Evolutionary conservation across 2,329 filamentous ascomycete species (phyloP).

Genomic region (Fusarium azukiicola): DNA sequence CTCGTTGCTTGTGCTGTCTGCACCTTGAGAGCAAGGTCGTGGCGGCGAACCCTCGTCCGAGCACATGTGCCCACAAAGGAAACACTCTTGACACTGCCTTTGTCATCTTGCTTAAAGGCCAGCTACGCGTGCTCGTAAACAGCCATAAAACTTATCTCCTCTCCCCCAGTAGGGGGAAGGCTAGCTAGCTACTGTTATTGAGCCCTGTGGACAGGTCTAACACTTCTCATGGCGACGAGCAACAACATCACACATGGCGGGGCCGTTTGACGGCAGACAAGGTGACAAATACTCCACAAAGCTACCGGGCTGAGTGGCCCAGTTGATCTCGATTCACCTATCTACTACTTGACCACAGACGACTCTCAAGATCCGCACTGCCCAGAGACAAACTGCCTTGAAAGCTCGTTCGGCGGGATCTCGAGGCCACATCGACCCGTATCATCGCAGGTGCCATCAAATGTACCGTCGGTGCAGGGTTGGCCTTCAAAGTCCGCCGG

Average conservation of each 20-base stretch:
- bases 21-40: too few relatives aligned
- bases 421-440: conserved; percentile 6
- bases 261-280: too few relatives aligned
- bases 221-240: too few relatives aligned
- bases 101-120: neutral
- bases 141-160: too few relatives aligned
- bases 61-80: neutral
- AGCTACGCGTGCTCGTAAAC: neutral
- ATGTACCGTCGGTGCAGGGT: conserved; percentile 9
- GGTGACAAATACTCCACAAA: neutral
- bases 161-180: too few relatives aligned
- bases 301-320: neutral
- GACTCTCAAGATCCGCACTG: conserved; percentile 6
- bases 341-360: neutral
- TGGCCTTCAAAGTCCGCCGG: neutral
- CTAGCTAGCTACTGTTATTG: neutral
- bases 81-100: neutral
- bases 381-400: conserved; percentile 2
- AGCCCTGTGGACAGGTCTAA: neutral
- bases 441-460: neutral
- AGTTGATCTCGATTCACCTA: neutral
- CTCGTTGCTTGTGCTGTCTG: too few relatives aligned
- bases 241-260: neutral
- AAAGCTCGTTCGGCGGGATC: conserved; percentile 8
- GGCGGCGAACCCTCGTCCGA: too few relatives aligned